Evolutionary conservation across 768 basidiomycete genomes (phyloP), one percentile per base, ranked within the genome.

Genomic region (Guyanaporus albipodus): DNA sequence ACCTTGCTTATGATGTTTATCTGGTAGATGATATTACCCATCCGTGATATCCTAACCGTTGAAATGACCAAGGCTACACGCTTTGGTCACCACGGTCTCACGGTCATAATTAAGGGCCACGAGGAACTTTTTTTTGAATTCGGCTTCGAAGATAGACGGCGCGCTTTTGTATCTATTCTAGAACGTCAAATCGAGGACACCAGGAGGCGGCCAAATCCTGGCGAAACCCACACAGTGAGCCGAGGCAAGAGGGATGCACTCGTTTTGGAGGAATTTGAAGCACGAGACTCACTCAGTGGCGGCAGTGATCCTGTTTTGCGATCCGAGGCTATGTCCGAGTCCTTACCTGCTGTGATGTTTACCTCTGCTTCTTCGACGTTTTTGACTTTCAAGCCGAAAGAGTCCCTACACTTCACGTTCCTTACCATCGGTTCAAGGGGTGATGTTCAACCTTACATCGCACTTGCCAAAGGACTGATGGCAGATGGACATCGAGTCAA

Each of bases 51-150:
- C 31, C 72, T 98, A 33, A 78, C 90, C 10, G 75, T 80, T 5
- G 89, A 96, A 66, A 86, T 80, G 62, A 83, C 87, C 8, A 91
- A 85, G 65, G 89, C 93, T 2, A 87, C 89, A 53, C 81, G 88
- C 19, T 91, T 96, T 63, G 91, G 88, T 6, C 91, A 92, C 60
- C 80, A 87, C 58, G 95, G 95, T 22, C 77, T 98, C 17, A 82
- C 89, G 28, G 74, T 98, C 46, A 85, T 97, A 44, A 82, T 99
- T 56, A 90, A 87, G 58, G 95, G 95, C 1, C 92, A 98, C 61
- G 95, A 99, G 68, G 95, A 99, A 63, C 74, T 98, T 9, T 99
- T 99, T 73, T 87, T 98, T 57, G 96, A 99, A 67, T 95, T 99
- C 62, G 74, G 77, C 33, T 82, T 84, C 17, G 79, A 85, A 46